Conservation (phyloP, 495 filamentous ascomycete species). For the Thermochaetoides thermophila region DNA sequence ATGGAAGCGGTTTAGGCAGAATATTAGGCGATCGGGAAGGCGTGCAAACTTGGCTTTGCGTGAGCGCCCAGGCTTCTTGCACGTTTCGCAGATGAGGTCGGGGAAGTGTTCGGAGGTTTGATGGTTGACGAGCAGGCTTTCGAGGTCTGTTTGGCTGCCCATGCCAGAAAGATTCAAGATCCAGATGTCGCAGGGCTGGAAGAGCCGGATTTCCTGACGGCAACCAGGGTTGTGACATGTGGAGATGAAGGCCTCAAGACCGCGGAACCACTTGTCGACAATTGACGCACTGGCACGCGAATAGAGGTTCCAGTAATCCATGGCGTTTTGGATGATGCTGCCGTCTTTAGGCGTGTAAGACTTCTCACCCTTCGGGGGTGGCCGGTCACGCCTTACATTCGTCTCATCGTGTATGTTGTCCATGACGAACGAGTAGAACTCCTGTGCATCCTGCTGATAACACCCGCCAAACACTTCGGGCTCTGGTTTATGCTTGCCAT, state of each 20-base stretch:
- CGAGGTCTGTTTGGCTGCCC: constrained; percentile 9
- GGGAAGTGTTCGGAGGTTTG: constrained; percentile 6
- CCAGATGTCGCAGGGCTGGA: constrained; percentile 12
- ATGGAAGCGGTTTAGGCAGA: constrained; percentile 18
- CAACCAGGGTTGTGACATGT: constrained; percentile 15
- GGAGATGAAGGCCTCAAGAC: constrained; percentile 16
- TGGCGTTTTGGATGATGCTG: constrained; percentile 13
- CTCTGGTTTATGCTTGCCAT: constrained; percentile 1
- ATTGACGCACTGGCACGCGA: constrained; percentile 13
- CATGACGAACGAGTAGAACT: constrained; percentile 27
- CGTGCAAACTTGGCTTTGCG: constrained; percentile 18
- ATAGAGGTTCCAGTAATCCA: constrained; percentile 18
- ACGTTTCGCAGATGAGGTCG: constrained; percentile 16
- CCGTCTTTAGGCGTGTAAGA: constrained; percentile 9
- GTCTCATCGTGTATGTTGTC: constrained; percentile 28
- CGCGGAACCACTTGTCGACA: constrained; percentile 25
- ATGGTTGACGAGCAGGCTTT: constrained; percentile 9
- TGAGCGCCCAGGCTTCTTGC: constrained; percentile 15
- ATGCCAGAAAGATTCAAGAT: constrained; percentile 8
- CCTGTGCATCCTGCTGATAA: constrained; percentile 29
- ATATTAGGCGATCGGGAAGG: constrained; percentile 20
- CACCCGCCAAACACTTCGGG: constrained; percentile 20
- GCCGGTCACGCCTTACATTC: constrained; percentile 15
- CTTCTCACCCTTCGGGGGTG: constrained; percentile 7
- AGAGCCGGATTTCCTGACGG: constrained; percentile 10